Evolutionary conservation across 163 green algal species (phyloP), one percentile per base, ranked within the genome.

Genomic region (Trebouxia gelatinosa): DNA sequence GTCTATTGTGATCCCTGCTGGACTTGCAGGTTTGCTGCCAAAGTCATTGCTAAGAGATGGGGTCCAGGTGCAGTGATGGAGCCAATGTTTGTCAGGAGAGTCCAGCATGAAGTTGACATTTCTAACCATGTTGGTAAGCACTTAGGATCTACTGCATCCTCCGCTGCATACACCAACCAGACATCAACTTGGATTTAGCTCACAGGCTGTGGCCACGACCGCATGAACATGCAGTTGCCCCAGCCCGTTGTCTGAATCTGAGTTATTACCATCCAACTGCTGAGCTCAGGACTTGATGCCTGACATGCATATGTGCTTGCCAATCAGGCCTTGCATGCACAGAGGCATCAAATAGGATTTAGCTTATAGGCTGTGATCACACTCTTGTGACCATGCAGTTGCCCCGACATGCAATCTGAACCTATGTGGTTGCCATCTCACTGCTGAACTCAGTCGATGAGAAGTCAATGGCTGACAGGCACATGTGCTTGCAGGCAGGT

Each of bases 81-180:
- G 62, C 19, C 70, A 0, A 62, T 89, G 54, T 93, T 91, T 75
- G 84, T 89, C 4, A 78, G 84, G 43, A 74, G 90, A 6, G 83
- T 94, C 23, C 79, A 85, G 19, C 90, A 93, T 81, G 90, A 94
- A 80, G 89, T 94, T 28, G 88, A 93, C 78, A 91, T 93, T 59
- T 86, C 85, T 71, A 89, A 86, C 57, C 88, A 93, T 79, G 78
- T 93, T 77, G 70, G 70, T 48, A 17, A 65, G 48, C 28, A 0
- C 5, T n/a, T n/a, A n/a, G n/a, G n/a, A n/a, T n/a, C n/a, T n/a
- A n/a, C n/a, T n/a, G n/a, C n/a, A n/a, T n/a, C n/a, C n/a, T n/a
- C n/a, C n/a, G n/a, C n/a, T n/a, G n/a, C n/a, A n/a, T n/a, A n/a
- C n/a, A n/a, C n/a, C n/a, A n/a, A n/a, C n/a, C n/a, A n/a, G n/a